These are phyloP conservation scores for Oehlia diaphana DNA, from an alignment of 192 early-diverging fungal species.

Conservation along the genomic window DNA sequence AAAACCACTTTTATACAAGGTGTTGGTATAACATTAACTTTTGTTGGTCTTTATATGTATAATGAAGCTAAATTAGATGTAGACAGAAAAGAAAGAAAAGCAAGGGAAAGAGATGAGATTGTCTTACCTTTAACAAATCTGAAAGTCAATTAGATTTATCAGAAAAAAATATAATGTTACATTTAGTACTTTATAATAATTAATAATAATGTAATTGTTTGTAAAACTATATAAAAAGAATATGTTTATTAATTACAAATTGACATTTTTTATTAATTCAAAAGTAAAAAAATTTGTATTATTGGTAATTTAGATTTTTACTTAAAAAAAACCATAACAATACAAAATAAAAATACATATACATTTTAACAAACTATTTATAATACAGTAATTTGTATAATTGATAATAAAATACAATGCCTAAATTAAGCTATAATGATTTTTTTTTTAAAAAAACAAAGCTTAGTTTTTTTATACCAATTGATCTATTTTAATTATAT, in stretches of 20 bases:
- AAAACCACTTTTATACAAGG: constrained; percentile 65
- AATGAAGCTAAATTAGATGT: constrained; percentile 76
- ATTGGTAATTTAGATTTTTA: neutral
- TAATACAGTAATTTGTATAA: too few relatives aligned
- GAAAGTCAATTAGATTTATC: neutral
- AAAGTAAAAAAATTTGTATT: neutral
- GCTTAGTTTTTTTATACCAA: too few relatives aligned
- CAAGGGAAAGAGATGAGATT: constrained; percentile 32
- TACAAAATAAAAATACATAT: too few relatives aligned
- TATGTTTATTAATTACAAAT: neutral
- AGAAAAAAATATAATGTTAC: neutral
- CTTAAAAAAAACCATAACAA: too few relatives aligned
- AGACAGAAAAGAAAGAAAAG: constrained; percentile 43
- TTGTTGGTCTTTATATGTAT: constrained; percentile 84
- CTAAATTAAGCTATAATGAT: too few relatives aligned
- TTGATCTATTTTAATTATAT: too few relatives aligned
- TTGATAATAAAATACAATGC: too few relatives aligned
- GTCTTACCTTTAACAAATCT: constrained; percentile 20
- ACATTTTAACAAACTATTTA: too few relatives aligned
- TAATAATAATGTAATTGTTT: neutral
- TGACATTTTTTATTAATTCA: neutral
- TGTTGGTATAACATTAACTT: constrained; percentile 76
- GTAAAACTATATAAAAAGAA: neutral
- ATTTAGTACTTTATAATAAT: neutral
- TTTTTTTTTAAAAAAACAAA: too few relatives aligned